Base-by-base conservation (phyloP, 768 basidiomycete genomes). In the Candolleomyces efflorescens region DNA sequence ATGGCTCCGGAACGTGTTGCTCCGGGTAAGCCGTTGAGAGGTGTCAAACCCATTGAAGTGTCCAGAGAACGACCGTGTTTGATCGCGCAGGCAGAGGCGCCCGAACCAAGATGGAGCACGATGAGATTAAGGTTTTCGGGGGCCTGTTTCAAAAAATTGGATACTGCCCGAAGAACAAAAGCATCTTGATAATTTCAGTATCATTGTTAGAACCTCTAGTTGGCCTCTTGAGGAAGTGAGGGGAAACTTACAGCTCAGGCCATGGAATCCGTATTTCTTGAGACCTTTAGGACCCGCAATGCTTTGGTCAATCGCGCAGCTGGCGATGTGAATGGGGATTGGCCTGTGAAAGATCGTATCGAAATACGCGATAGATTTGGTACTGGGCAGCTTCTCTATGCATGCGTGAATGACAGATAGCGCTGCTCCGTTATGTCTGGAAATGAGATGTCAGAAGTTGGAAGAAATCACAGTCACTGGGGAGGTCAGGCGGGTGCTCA, bases 31-130 rank as follows among this genome's bases (percentile, higher is more conserved):
- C 93, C 93, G 55, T 85, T 84, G n/a, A 94, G 71, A 3, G 93
- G 94, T 1, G 94, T 94, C 38, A 97, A 80, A 3, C 93, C 94
- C 94, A 97, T 97, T 38, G 84, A 87, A 1, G 92, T 95, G 70
- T 96, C 92, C 61, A 87, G 77, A 20, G 89, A 91, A 59, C 80
- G 73, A 20, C 94, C 94, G 39, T 76, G 67, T 50, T 78, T 77
- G 68, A 96, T 87, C 17, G 85, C 84, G 69, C 92, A 94, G 13
- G 81, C 83, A 13, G 88, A 92, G 0, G 93, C 94, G 13, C 94
- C 94, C n/a, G 90, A 91, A 4, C 94, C 94, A 55, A 96, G 82
- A 69, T 96, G 94, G 27, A 92, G 77, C 15, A 92, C 78, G 57
- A 96, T 92, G 52, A 95, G 78, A 67, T 87, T 92, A 47, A 87